Evolutionary conservation across 768 basidiomycete genomes (phyloP).

Genomic region (Russula ochroleuca): DNA sequence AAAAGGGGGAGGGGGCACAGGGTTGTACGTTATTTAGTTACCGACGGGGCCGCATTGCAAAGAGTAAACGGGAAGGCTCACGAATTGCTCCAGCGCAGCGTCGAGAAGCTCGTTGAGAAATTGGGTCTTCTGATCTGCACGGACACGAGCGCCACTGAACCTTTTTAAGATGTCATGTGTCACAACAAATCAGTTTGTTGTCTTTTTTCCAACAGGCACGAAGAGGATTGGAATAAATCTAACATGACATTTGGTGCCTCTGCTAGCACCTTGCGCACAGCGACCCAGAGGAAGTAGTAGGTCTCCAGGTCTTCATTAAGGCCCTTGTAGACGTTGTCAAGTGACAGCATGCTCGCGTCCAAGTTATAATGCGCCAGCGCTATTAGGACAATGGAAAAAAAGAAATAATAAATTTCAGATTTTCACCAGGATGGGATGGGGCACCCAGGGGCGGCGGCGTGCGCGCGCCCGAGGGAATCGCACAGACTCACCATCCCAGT

Average conservation of each 20-base stretch:
- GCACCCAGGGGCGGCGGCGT: background rate
- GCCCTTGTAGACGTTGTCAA: constrained; percentile 13
- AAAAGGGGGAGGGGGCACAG: background rate
- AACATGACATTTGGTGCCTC: constrained; percentile 16
- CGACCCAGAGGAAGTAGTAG: constrained; percentile 26
- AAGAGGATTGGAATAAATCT: background rate
- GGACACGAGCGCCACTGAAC: constrained; percentile 17
- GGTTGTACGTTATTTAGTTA: constrained; percentile 10
- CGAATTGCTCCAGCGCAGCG: constrained; percentile 21
- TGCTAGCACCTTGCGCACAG: constrained; percentile 25
- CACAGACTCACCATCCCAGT: constrained; percentile 26
- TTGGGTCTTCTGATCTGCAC: constrained; percentile 17
- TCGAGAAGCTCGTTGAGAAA: constrained; percentile 19
- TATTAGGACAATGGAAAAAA: background rate
- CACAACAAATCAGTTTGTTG: background rate
- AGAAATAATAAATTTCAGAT: constrained; percentile 16
- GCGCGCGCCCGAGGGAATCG: background rate
- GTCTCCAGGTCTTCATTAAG: constrained; percentile 17
- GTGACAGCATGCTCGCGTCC: constrained; percentile 18
- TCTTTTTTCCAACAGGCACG: constrained; percentile 12
- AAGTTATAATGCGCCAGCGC: constrained; percentile 18
- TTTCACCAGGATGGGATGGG: constrained; percentile 1
- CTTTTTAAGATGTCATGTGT: constrained; percentile 20
- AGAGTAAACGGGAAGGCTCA: constrained; percentile 7
- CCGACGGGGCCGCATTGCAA: background rate